phyloP scores from a whole-genome alignment of 1,284 basidiomycete genomes.

The Xerocomus amazonicus region DNA sequence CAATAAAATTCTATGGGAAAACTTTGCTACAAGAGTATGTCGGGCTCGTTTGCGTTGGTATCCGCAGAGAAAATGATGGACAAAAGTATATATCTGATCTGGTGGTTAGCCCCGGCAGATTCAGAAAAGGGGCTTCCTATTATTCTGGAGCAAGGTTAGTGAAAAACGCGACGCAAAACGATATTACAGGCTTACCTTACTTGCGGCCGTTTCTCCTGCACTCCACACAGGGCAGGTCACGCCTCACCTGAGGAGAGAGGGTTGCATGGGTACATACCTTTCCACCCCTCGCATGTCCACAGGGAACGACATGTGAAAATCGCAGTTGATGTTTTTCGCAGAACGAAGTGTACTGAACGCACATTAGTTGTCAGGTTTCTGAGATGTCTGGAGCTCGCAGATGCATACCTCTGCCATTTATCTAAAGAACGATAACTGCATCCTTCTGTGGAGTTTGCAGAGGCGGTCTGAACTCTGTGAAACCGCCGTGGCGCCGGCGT shows the following conservation, averaged over 20 bases:
- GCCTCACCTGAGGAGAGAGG: not conserved
- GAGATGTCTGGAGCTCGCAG: conserved; percentile 8
- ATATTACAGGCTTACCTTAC: conserved; percentile 4
- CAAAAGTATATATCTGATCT: not conserved
- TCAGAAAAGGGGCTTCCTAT: not conserved
- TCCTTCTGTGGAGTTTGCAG: conserved; percentile 6
- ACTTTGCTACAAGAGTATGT: not conserved
- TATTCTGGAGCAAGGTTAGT: not conserved
- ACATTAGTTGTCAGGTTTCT: conserved; percentile 16
- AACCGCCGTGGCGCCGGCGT: conserved; percentile 13
- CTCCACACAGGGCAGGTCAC: conserved; percentile 10
- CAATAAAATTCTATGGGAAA: not conserved
- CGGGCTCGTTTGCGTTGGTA: not conserved
- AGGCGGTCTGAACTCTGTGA: not conserved
- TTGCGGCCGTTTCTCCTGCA: not conserved
- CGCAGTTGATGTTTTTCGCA: conserved; percentile 7
- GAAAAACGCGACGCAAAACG: not conserved
- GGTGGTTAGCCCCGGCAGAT: not conserved
- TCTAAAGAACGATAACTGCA: not conserved
- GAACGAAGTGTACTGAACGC: conserved; percentile 2
- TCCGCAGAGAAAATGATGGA: not conserved
- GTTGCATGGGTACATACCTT: not conserved
- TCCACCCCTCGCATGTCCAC: not conserved
- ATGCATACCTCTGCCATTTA: conserved; percentile 24
- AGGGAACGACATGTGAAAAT: conserved; percentile 7